Percentiles rank a stretch among this genome's conserved stretches.
phyloP scores from a whole-genome alignment of 2,329 filamentous ascomycete genomes.

The Aplosporella prunicola region DNA sequence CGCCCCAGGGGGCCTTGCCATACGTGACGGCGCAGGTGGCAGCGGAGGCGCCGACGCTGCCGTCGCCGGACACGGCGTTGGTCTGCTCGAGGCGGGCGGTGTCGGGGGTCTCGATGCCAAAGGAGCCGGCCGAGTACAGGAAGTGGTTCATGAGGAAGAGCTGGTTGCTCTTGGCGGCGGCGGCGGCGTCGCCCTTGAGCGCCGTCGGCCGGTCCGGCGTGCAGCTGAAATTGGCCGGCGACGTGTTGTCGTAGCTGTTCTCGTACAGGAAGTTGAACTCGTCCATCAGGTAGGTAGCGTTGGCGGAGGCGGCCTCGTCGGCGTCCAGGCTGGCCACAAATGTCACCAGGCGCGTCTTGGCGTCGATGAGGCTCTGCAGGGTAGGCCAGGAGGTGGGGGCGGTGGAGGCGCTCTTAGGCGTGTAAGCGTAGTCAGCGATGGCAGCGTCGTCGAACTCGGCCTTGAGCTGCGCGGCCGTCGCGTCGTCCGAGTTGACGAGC shows the following conservation, averaged over 20 bases:
- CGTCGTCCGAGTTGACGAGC: slow-evolving; percentile 57
- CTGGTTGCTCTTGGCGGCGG: slow-evolving; percentile 46
- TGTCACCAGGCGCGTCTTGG: slow-evolving; percentile 51
- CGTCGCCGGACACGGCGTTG: slow-evolving; percentile 50
- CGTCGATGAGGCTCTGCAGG: slow-evolving; percentile 52
- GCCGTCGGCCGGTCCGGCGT: slow-evolving; percentile 51
- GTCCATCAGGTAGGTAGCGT: slow-evolving; percentile 45
- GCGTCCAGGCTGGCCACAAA: slow-evolving; percentile 52
- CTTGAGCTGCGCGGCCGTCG: slow-evolving; percentile 43
- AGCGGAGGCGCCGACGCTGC: slow-evolving; percentile 36
- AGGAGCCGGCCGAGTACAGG: slow-evolving; percentile 45
- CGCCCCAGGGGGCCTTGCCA: slow-evolving; percentile 52
- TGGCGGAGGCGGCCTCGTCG: slow-evolving; percentile 18
- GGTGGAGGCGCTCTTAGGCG: slow-evolving; percentile 30
- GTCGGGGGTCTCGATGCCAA: slow-evolving; percentile 15
- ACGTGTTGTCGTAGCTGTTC: slow-evolving; percentile 54
- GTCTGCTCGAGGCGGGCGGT: slow-evolving; percentile 47
- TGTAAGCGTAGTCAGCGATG: slow-evolving; percentile 47
- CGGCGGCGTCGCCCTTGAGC: slow-evolving; percentile 34
- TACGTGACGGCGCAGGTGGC: slow-evolving; percentile 47
- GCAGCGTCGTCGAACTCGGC: slow-evolving; percentile 36
- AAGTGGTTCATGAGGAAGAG: slow-evolving; percentile 70
- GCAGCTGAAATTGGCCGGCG: slow-evolving; percentile 57
- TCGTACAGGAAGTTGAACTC: slow-evolving; percentile 59
- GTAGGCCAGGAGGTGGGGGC: slow-evolving; percentile 52